These are phyloP conservation scores for Fusarium citri DNA, from an alignment of 2,329 filamentous ascomycete genomes.

Conservation along the genomic window DNA sequence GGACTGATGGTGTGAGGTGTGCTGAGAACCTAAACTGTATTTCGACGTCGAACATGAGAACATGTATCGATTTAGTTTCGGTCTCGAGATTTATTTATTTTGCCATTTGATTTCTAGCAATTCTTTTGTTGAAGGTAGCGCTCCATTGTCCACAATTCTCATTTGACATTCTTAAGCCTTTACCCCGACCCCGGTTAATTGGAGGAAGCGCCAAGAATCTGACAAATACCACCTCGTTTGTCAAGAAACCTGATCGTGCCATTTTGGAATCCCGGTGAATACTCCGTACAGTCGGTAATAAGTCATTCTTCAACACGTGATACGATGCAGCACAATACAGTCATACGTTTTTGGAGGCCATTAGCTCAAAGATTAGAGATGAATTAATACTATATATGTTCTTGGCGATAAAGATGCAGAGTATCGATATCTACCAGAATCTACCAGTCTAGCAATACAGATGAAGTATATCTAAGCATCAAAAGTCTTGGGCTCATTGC, in stretches of 20 bases:
- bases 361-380: neutral
- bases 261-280: neutral
- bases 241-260: neutral
- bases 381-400: neutral
- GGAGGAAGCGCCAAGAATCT: neutral
- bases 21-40: neutral
- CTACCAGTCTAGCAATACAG: neutral
- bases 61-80: too few species aligned
- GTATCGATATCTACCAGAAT: neutral
- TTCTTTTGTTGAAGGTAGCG: neutral
- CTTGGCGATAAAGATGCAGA: neutral
- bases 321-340: too few species aligned
- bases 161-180: rapidly evolving
- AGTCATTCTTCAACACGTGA: too few species aligned
- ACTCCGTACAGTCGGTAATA: neutral
- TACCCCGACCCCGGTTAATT: neutral
- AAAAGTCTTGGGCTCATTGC: constrained; percentile 1
- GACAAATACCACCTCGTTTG: neutral
- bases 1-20: neutral
- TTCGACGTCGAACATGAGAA: neutral
- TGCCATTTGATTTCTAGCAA: rapidly evolving
- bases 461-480: constrained; percentile 16
- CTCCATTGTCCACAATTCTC: neutral
- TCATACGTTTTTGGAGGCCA: too few species aligned
- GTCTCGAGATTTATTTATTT: too few species aligned